These are phyloP conservation scores for Candida vaughaniae DNA, from an alignment of 805 yeast genomes.

Conservation along the genomic window DNA sequence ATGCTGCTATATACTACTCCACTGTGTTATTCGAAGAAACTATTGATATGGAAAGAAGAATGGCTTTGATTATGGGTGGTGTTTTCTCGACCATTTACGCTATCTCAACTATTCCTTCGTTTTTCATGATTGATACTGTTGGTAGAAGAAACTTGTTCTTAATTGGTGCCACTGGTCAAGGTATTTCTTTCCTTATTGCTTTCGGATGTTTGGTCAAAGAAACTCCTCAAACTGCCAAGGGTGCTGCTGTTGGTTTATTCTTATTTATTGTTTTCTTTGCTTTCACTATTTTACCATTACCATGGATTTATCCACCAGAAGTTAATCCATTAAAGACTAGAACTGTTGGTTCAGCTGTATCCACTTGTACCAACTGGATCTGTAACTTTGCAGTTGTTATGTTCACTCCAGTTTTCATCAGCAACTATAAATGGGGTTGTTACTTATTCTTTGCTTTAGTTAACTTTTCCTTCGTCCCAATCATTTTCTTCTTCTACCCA, in stretches of 20 bases:
- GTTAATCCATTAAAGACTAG: slow-evolving; percentile 47
- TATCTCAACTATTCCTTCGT: slow-evolving; percentile 46
- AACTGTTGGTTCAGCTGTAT: slow-evolving; percentile 42
- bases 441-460: slow-evolving; percentile 41
- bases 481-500: slow-evolving; percentile 43
- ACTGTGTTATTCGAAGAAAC: slow-evolving; percentile 73
- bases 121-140: slow-evolving; percentile 39
- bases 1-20: slow-evolving; percentile 88
- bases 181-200: slow-evolving; percentile 36
- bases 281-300: slow-evolving; percentile 42
- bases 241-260: slow-evolving; percentile 46
- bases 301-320: slow-evolving; percentile 49
- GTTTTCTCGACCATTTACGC: slow-evolving; percentile 60
- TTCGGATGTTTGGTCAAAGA: slow-evolving; percentile 37
- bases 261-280: slow-evolving; percentile 43
- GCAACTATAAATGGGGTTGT: slow-evolving; percentile 36
- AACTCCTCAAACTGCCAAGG: slow-evolving; percentile 34
- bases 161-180: slow-evolving; percentile 43
- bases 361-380: slow-evolving; percentile 46
- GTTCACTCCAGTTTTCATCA: slow-evolving; percentile 45
- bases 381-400: slow-evolving; percentile 44
- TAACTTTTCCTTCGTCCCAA: slow-evolving; percentile 36
- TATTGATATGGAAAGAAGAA: slow-evolving; percentile 48
- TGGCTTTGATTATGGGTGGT: slow-evolving; percentile 63
- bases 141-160: slow-evolving; percentile 46